Base-by-base conservation (phyloP, 148 eudicot species). In the Fagopyrum homotropicum region DNA sequence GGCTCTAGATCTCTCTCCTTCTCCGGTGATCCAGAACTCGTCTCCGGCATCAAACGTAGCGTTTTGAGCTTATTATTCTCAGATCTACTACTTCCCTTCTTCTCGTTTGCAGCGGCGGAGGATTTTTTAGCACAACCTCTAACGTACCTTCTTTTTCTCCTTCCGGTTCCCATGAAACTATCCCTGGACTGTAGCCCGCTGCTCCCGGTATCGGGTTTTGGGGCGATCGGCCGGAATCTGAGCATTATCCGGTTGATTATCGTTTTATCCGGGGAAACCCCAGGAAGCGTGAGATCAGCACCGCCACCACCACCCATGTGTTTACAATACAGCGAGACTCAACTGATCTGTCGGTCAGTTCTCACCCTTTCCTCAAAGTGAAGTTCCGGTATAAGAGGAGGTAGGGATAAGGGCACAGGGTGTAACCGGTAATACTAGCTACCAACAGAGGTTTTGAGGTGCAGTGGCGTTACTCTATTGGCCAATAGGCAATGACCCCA, bases 211-310 rank as follows among this genome's bases (percentile, higher is more conserved):
- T 15, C 79, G 22, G 90, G 92, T 70, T 85, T 89, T 7, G 92
- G 92, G 8, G 90, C 92, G 15, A 89, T 89, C 57, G 92, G 92
- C 69, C 92, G 85, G 86, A 80, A 89, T 63, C 85, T 70, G 7
- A 85, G 79, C 90, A 89, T 83, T 22, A 88, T 80, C 72, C 55
- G 78, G 71, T 77, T 78, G 69, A 85, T 78, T 75, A 81, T 81
- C 75, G 76, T 73, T 73, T 59, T 77, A 15, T 77, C 80, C 1
- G 49, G 14, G 5, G 61, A 56, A 19, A 56, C 61, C 61, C 26
- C 61, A 26, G 22, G 19, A 35, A 35, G 22, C 59, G 26, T 55
- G 22, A 55, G 5, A 17, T 55, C 59, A 55, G 40, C 40, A 35
- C 1, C 59, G 4, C 19, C 19, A 10, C 54, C 54, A 55, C n/a